Evolutionary conservation across 169 alveolate genomes (phyloP), one percentile per base, ranked within the genome.

Genomic region (Ichthyophthirius multifiliis): DNA sequence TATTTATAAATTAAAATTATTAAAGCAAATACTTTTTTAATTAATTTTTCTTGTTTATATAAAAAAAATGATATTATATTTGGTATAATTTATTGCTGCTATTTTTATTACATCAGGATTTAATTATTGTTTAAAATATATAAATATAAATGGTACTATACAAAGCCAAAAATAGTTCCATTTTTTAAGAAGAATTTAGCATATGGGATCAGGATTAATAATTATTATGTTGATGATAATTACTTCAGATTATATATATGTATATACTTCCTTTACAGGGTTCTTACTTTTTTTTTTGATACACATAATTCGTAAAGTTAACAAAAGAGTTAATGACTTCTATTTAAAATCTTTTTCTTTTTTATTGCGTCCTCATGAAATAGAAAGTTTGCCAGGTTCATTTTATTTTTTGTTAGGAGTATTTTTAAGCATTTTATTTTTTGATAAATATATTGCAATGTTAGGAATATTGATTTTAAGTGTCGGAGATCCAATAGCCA

Each of bases 401-500:
- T 67, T 67, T 67, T 67, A 35, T 44, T 67, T 67, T 67, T 67
- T 67, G 30, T 41, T 67, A 5, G 77, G 77, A 2, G 35, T 67
- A 4, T 67, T 67, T 39, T 67, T 67, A 41, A n/a, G 39, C 15
- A 20, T 67, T 34, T 15, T n/a, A 6, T 31, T 67, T 18, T 67
- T 39, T 4, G 77, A 67, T 7, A 37, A 67, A 16, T 30, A 41
- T 9, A 20, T 39, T 39, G 48, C 46, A n/a, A 3, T 67, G 23
- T 35, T 67, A n/a, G 77, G 63, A 6, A 67, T 39, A 18, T n/a
- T 41, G 7, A n/a, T 67, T 18, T 39, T 67, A 16, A 37, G 62
- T 20, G 35, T 67, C 41, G 77, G 77, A 31, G 77, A 67, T 39
- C 77, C 77, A 13, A 37, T 67, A 37, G 77, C 77, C 45, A 67